Evolutionary conservation across 1,139 yeast species (phyloP), one percentile per base, ranked within the genome.

Genomic region (Yamadazyma atlantica): DNA sequence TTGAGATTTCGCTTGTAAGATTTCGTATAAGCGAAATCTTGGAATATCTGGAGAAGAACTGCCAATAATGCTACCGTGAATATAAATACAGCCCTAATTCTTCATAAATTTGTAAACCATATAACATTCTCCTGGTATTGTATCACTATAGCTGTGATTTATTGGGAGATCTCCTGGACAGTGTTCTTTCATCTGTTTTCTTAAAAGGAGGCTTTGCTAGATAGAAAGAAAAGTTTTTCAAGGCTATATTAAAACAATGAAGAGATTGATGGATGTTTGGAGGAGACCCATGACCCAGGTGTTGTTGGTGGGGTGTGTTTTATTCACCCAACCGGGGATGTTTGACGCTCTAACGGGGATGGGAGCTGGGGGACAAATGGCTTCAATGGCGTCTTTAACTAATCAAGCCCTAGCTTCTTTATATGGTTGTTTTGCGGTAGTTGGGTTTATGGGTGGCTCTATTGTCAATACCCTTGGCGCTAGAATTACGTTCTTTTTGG

Each of bases 371-470:
- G 60, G 60, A 29, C 42, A 39, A 32, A 60, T 64, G 42, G 62
- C 58, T 33, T 48, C 55, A 11, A 64, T 73, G 18, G 66, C 80
- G 28, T 76, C 73, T 49, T 69, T 77, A 46, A 70, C 81, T 17
- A 65, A 64, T 45, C 75, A 72, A 34, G 82, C 83, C 3, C 61
- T 78, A 35, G 45, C 43, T n/a, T 28, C 45, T 2, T 32, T 43
- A 9, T 72, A 79, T 55, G 66, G 77, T 21, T 71, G 79, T 4
- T 78, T 78, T 52, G 80, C 81, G 7, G 66, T 75, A 17, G 53
- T 77, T 38, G 84, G 82, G 36, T 73, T 78, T 59, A 69, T 79
- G 48, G 75, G 78, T 15, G 85, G 85, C 48, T 69, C 82, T 35
- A 69, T 78, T 42, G 71, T 77, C 53, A 78, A 79, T 60, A 51